These are phyloP conservation scores for Aspergillus carbonarius DNA, from an alignment of 2,329 filamentous ascomycete genomes.

Conservation along the genomic window DNA sequence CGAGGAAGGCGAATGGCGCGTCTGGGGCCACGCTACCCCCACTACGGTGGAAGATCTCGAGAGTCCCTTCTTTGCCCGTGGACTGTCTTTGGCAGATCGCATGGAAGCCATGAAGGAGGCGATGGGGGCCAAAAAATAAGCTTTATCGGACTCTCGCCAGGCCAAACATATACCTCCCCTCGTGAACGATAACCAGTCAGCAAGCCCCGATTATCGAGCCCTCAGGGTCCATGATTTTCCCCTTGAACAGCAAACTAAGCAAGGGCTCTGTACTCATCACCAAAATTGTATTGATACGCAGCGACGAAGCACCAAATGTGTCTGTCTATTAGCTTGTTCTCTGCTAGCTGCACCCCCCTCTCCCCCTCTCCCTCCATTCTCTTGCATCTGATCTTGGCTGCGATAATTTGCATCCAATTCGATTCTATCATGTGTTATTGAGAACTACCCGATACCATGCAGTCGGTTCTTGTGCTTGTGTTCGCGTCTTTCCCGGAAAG, in stretches of 20 bases:
- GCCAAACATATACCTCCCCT: neutral
- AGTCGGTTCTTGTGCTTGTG: neutral
- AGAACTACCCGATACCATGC: neutral
- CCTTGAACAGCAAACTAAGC: neutral
- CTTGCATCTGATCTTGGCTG: neutral
- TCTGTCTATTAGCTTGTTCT: neutral
- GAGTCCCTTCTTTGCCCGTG: conserved; percentile 36
- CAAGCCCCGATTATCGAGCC: neutral
- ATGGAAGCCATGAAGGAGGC: conserved; percentile 32
- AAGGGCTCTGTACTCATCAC: neutral
- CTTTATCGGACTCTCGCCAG: neutral
- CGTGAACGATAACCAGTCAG: neutral
- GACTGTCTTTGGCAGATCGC: conserved; percentile 36
- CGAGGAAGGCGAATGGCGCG: conserved; percentile 46
- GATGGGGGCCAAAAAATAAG: conserved; percentile 18
- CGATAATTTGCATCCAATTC: neutral
- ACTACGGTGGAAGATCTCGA: conserved; percentile 41
- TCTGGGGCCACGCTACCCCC: conserved; percentile 51
- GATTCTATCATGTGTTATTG: conserved; percentile 1
- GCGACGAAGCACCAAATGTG: neutral
- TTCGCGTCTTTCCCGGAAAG: neutral
- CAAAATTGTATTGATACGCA: neutral
- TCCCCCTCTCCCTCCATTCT: neutral
- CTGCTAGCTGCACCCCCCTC: neutral
- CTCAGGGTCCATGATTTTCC: neutral